phyloP scores from a whole-genome alignment of 2,329 filamentous ascomycete species.

The Phaeosphaeria sp. region DNA sequence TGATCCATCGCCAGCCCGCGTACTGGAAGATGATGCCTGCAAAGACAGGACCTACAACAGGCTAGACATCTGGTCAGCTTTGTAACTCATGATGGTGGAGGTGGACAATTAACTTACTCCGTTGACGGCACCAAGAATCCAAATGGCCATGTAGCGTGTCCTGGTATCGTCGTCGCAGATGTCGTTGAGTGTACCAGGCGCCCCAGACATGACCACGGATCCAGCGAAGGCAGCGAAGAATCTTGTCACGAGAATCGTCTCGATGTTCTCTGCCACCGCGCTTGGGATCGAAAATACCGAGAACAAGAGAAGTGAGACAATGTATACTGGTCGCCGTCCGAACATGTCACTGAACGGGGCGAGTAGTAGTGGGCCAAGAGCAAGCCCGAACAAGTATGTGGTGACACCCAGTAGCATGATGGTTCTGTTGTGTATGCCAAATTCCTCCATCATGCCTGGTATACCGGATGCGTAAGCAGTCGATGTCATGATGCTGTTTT shows the following conservation, averaged over 20 bases:
- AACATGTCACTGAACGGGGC: neutral
- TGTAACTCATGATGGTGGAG: neutral
- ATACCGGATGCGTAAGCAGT: neutral
- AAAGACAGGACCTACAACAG: neutral
- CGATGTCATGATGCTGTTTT: neutral
- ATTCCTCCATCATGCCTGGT: neutral
- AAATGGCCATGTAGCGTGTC: neutral
- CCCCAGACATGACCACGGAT: neutral
- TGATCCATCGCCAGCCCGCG: neutral
- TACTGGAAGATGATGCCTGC: neutral
- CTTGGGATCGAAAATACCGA: neutral
- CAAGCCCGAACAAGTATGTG: neutral
- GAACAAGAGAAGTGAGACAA: neutral
- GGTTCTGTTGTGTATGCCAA: neutral
- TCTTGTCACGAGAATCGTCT: neutral
- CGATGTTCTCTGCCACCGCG: neutral
- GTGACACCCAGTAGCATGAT: neutral
- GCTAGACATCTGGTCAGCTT: neutral
- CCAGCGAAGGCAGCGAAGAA: neutral
- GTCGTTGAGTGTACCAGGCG: neutral
- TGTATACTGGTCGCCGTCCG: neutral
- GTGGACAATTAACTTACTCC: neutral
- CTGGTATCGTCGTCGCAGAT: neutral
- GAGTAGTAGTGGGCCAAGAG: neutral
- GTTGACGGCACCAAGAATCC: neutral